A percentile compares a stretch with the other conserved stretches of the same genome.
These are phyloP conservation scores for Chlorella ohadii DNA, from an alignment of 139 green algal genomes.

Conservation along the genomic window DNA sequence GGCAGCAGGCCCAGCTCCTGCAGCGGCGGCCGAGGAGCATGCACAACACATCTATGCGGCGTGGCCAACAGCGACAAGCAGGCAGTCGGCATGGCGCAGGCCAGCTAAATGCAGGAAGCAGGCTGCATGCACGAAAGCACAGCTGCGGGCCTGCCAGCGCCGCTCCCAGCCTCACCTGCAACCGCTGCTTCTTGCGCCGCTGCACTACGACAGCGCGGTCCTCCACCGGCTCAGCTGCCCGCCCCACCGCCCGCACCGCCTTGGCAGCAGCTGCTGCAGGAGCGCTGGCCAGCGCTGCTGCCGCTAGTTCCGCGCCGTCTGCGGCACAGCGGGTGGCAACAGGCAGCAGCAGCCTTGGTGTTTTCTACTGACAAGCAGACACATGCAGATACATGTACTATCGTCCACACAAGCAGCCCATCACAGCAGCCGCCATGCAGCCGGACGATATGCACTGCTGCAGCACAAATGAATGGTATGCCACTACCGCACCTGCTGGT, in stretches of 20 bases:
- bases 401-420: no score
- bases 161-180: neutral
- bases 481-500: neutral
- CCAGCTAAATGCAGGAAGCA: no score
- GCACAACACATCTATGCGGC: no score
- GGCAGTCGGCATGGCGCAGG: no score
- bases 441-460: neutral
- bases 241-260: neutral
- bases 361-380: no score
- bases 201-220: constrained; percentile 23
- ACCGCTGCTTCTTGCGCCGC: constrained; percentile 26
- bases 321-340: neutral
- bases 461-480: neutral
- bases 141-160: neutral
- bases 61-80: no score
- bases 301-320: neutral
- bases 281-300: neutral
- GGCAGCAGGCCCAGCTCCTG: constrained; percentile 38
- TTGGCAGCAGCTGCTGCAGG: neutral
- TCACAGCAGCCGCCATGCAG: neutral
- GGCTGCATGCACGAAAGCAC: neutral
- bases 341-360: neutral
- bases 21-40: neutral
- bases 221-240: neutral
- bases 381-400: no score